phyloP scores from a whole-genome alignment of 2,329 filamentous ascomycete species.

The Periconia sp. region DNA sequence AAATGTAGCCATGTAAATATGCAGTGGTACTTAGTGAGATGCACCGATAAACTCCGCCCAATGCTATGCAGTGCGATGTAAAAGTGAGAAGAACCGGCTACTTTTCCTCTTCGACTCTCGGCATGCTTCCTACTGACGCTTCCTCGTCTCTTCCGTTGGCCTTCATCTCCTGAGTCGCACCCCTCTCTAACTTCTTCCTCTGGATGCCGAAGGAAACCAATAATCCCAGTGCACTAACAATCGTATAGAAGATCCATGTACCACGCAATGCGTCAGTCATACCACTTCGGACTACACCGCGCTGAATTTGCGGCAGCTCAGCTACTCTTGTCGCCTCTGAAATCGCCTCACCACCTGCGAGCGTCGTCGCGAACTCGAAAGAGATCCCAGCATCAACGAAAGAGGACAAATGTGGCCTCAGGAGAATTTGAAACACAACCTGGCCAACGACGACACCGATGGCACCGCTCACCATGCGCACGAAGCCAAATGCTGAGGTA shows the following conservation, averaged over 20 bases:
- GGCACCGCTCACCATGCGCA: constrained; percentile 52
- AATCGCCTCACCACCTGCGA: constrained; percentile 40
- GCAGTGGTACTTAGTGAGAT: too few relatives aligned
- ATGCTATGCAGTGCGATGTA: too few relatives aligned
- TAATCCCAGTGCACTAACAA: constrained; percentile 45
- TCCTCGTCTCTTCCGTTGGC: too few relatives aligned
- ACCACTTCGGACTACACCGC: constrained; percentile 45
- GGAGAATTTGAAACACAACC: constrained; percentile 61
- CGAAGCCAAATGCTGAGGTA: constrained; percentile 58
- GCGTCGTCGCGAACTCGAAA: constrained; percentile 22
- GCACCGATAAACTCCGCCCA: too few relatives aligned
- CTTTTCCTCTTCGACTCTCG: too few relatives aligned
- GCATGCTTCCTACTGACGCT: too few relatives aligned
- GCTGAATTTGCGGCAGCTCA: constrained; percentile 35
- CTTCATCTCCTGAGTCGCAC: too few relatives aligned
- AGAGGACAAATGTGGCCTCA: constrained; percentile 54
- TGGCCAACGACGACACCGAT: constrained; percentile 58
- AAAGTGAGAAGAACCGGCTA: too few relatives aligned
- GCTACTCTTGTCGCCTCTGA: constrained; percentile 32
- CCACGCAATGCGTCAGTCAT: constrained; percentile 53
- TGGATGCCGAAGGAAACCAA: constrained; percentile 41
- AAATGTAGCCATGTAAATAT: too few relatives aligned
- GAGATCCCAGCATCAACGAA: constrained; percentile 29
- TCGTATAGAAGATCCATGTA: constrained; percentile 59
- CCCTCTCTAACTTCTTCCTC: constrained; percentile 30